A percentile compares a stretch with the other conserved stretches of the same genome.
phyloP scores from a whole-genome alignment of 257 asterid genomes.

The Gentiana dahurica region DNA sequence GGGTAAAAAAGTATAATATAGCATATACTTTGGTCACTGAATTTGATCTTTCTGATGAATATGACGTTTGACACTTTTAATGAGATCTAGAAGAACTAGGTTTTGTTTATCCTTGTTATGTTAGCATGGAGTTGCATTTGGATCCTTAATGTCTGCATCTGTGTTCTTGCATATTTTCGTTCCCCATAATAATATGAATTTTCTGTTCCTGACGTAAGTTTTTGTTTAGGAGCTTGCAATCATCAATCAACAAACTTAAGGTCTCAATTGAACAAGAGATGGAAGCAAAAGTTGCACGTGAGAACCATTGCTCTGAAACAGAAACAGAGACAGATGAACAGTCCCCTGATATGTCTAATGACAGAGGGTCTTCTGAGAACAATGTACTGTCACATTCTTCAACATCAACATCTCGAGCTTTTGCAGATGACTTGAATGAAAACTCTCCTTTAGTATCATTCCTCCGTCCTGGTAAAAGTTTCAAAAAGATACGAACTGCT shows the following conservation, averaged over 20 bases:
- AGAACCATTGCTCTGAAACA: constrained; percentile 70
- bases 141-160: neutral
- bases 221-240: constrained; percentile 44
- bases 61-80: too few relatives aligned
- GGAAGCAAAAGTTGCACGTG: constrained; percentile 27
- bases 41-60: too few relatives aligned
- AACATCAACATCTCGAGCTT: constrained; percentile 24
- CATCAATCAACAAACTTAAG: constrained; percentile 51
- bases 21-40: too few relatives aligned
- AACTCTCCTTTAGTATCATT: constrained; percentile 45
- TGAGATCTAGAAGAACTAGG: neutral
- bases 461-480: constrained; percentile 24
- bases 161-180: neutral
- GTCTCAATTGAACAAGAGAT: constrained; percentile 26
- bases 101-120: neutral
- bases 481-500: constrained; percentile 25
- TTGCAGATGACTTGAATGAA: constrained; percentile 35
- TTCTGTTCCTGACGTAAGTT: neutral
- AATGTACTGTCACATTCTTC: constrained; percentile 16
- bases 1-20: neutral
- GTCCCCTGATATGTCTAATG: constrained; percentile 43
- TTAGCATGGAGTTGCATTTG: neutral
- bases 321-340: constrained; percentile 47
- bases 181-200: neutral
- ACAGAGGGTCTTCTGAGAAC: constrained; percentile 31